Evolutionary conservation across 1,284 basidiomycete genomes (phyloP).

Genomic region (Volvariella surrecta): DNA sequence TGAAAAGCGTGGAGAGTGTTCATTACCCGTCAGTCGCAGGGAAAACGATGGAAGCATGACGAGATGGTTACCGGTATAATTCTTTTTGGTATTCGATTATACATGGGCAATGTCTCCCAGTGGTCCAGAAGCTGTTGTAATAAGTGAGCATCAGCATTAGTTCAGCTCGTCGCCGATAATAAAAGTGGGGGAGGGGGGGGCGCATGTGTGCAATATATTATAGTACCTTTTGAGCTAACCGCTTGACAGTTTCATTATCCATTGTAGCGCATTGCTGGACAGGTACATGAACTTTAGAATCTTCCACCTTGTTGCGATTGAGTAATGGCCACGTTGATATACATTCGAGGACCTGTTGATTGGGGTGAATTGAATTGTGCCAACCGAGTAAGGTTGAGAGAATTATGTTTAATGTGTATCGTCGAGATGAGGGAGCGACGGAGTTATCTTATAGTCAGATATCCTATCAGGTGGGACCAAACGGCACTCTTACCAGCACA

Average conservation of each 20-base stretch:
- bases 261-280: constrained; percentile 50
- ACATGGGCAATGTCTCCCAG: constrained; percentile 71
- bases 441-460: not conserved
- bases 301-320: constrained; percentile 89
- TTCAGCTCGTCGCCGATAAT: not conserved
- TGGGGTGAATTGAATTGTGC: too few species aligned
- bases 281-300: constrained; percentile 69
- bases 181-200: not conserved
- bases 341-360: constrained; percentile 71
- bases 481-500: constrained; percentile 41
- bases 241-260: constrained; percentile 48
- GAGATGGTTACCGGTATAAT: constrained; percentile 29
- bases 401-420: too few species aligned
- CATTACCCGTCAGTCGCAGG: too few species aligned
- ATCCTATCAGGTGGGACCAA: not conserved
- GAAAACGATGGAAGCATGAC: too few species aligned
- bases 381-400: too few species aligned
- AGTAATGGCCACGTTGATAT: constrained; percentile 80
- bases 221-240: constrained; percentile 51
- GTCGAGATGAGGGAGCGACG: not conserved
- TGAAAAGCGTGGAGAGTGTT: too few species aligned
- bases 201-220: not conserved
- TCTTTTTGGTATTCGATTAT: constrained; percentile 82
- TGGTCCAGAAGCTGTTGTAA: constrained; percentile 23
- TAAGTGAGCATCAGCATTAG: not conserved